These are phyloP conservation scores for Cyclocybe cylindracea DNA, from an alignment of 768 basidiomycete species.

Conservation along the genomic window DNA sequence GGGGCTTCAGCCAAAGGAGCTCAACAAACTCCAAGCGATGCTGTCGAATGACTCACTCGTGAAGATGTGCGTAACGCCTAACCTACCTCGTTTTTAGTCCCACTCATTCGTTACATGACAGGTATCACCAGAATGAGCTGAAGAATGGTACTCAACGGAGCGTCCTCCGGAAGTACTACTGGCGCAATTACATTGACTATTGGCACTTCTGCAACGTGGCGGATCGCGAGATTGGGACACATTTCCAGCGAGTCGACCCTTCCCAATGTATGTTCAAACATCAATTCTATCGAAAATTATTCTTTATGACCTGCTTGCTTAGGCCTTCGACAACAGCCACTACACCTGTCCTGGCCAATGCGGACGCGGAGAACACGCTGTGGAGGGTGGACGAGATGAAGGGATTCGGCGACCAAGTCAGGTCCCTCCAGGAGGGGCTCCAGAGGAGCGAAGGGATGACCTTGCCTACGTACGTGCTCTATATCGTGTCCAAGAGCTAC, in stretches of 20 bases:
- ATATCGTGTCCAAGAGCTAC: not conserved
- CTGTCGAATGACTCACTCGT: slow-evolving; percentile 64
- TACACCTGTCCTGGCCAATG: slow-evolving; percentile 96
- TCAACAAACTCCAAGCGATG: slow-evolving; percentile 85
- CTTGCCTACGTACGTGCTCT: slow-evolving; percentile 68
- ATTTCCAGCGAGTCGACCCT: slow-evolving; percentile 81
- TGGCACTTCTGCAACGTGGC: slow-evolving; percentile 94
- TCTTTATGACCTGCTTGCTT: slow-evolving; percentile 1
- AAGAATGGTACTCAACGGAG: slow-evolving; percentile 88
- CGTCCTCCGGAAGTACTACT: slow-evolving; percentile 86
- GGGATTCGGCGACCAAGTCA: slow-evolving; percentile 89
- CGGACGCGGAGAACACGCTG: slow-evolving; percentile 80
- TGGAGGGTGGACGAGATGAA: slow-evolving; percentile 96
- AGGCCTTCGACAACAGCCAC: slow-evolving; percentile 97
- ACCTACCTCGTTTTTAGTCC: not conserved
- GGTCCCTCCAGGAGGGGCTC: slow-evolving; percentile 82
- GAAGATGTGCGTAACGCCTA: slow-evolving; percentile 11
- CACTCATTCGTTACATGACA: slow-evolving; percentile 25
- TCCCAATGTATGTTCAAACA: slow-evolving; percentile 66
- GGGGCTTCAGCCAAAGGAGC: slow-evolving; percentile 86
- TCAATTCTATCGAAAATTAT: not conserved
- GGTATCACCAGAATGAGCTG: slow-evolving; percentile 89
- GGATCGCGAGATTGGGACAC: slow-evolving; percentile 89
- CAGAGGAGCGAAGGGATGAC: slow-evolving; percentile 88
- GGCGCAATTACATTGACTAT: slow-evolving; percentile 77